phyloP scores from a whole-genome alignment of 768 basidiomycete species.

The Stropharia rugosoannulata region DNA sequence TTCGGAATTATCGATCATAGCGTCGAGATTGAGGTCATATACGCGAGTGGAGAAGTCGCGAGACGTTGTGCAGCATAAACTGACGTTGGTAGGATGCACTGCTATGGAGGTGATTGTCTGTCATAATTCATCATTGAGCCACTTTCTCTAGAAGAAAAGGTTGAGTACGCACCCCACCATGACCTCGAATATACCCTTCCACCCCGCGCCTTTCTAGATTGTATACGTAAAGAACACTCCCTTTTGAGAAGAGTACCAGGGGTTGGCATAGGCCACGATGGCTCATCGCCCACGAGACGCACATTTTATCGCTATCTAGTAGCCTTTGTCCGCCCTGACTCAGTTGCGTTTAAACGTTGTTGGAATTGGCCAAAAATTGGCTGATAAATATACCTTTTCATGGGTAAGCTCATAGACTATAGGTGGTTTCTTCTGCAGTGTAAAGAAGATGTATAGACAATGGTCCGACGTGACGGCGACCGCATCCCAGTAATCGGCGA shows the following conservation, averaged over 20 bases:
- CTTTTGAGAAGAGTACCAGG: conserved; percentile 54
- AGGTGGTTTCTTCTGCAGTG: conserved; percentile 26
- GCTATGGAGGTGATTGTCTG: conserved; percentile 67
- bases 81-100: conserved; percentile 57
- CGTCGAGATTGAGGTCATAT: conserved; percentile 53
- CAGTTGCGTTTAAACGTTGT: neutral
- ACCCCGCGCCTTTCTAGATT: conserved; percentile 40
- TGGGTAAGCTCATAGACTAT: conserved; percentile 36
- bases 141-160: neutral
- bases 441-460: conserved; percentile 37
- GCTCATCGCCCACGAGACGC: conserved; percentile 61
- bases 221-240: conserved; percentile 56
- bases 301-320: conserved; percentile 30
- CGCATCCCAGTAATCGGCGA: conserved; percentile 48
- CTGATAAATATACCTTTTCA: conserved; percentile 15
- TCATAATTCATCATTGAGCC: neutral
- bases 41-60: conserved; percentile 69
- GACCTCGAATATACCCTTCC: conserved; percentile 57
- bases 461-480: conserved; percentile 45
- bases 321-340: conserved; percentile 17
- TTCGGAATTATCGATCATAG: conserved; percentile 19
- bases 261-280: conserved; percentile 48
- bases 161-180: conserved; percentile 60
- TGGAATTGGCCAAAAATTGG: neutral
- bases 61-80: conserved; percentile 71